Conservation (phyloP, 345 rosid genomes). For the Aegle marmelos region DNA sequence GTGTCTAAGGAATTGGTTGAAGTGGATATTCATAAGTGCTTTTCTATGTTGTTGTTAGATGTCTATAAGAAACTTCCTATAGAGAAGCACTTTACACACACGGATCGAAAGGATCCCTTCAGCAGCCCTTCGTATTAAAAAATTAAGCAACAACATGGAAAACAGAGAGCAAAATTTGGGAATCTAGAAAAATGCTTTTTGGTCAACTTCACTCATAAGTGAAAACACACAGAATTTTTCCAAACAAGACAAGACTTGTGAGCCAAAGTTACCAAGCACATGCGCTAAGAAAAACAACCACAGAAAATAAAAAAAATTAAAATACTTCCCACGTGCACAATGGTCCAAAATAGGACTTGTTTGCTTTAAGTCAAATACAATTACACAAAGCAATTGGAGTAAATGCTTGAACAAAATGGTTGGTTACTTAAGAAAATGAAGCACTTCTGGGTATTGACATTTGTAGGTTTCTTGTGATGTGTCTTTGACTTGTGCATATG, state of each 20-base stretch:
- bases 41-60: no score
- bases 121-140: not conserved
- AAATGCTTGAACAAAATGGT: not conserved
- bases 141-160: no score
- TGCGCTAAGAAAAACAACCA: not conserved
- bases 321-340: not conserved
- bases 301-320: not conserved
- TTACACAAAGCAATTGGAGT: not conserved
- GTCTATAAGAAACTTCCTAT: not conserved
- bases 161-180: not conserved
- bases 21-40: no score
- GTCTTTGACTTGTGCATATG: constrained; percentile 17
- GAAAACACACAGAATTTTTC: not conserved
- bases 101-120: not conserved
- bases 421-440: not conserved
- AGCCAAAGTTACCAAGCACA: not conserved
- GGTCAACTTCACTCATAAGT: not conserved
- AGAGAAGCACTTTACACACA: not conserved
- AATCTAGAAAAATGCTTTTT: not conserved
- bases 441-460: not conserved
- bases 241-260: not conserved
- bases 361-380: not conserved
- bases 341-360: not conserved
- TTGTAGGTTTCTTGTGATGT: not conserved
- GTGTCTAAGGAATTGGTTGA: no score